phyloP scores from a whole-genome alignment of 495 filamentous ascomycete genomes.

The Penicillium soppii region DNA sequence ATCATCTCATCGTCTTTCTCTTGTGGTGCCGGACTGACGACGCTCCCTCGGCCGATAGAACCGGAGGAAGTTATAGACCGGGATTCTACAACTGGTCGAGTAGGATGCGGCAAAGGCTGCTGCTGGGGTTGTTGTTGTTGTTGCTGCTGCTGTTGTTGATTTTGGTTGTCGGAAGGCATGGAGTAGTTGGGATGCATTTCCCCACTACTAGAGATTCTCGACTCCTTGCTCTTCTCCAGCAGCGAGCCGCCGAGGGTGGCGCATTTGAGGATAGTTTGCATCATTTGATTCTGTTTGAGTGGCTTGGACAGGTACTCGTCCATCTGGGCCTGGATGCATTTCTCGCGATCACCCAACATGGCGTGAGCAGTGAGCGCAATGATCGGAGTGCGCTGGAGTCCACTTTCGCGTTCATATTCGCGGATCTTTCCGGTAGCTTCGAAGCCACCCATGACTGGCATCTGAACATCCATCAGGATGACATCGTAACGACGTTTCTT shows the following conservation, averaged over 20 bases:
- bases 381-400: conserved; percentile 82
- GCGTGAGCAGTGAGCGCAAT: conserved; percentile 97
- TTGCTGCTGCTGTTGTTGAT: conserved; percentile 19
- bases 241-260: conserved; percentile 88
- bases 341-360: conserved; percentile 98
- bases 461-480: conserved; percentile 99
- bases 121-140: conserved; percentile 14
- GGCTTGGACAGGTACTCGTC: conserved; percentile 99
- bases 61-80: conserved; percentile 66
- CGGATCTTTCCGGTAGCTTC: conserved; percentile 97
- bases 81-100: conserved; percentile 48
- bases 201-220: conserved; percentile 54
- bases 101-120: conserved; percentile 25
- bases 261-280: conserved; percentile 97
- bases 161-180: conserved; percentile 26
- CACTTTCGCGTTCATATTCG: conserved; percentile 79
- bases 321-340: conserved; percentile 98
- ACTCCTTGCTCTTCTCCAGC: conserved; percentile 67
- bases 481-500: conserved; percentile 91
- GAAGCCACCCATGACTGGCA: conserved; percentile 99
- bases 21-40: conserved; percentile 60
- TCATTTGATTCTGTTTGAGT: conserved; percentile 95
- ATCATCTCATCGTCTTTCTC: conserved; percentile 65
- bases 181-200: conserved; percentile 46
- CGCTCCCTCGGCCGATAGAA: conserved; percentile 46